These are phyloP conservation scores for Heterobasidion annosum DNA, from an alignment of 1,284 basidiomycete genomes.

Conservation along the genomic window DNA sequence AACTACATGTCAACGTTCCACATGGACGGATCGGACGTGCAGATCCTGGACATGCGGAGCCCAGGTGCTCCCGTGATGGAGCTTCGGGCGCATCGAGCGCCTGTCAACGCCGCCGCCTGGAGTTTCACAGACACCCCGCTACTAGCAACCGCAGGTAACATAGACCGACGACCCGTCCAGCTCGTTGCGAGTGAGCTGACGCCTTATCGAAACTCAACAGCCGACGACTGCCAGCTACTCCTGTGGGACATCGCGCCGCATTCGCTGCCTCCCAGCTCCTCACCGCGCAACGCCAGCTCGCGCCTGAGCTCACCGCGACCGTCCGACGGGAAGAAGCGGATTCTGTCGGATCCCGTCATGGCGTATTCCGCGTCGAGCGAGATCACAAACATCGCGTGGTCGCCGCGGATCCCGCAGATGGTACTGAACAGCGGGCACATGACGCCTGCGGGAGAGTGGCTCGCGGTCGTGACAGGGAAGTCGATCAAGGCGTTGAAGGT, in stretches of 20 bases:
- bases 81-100: constrained; percentile 68
- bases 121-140: constrained; percentile 74
- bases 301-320: constrained; percentile 66
- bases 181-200: background rate
- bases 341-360: constrained; percentile 69
- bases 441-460: constrained; percentile 77
- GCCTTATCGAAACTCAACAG: constrained; percentile 28
- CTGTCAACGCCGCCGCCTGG: constrained; percentile 85
- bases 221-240: constrained; percentile 86
- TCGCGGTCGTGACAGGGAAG: constrained; percentile 83
- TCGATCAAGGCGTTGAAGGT: constrained; percentile 78
- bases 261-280: constrained; percentile 45
- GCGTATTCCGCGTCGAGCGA: constrained; percentile 76
- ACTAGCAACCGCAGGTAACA: constrained; percentile 74
- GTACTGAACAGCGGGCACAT: constrained; percentile 64
- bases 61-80: constrained; percentile 92
- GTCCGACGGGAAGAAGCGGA: constrained; percentile 62
- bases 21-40: constrained; percentile 79
- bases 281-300: constrained; percentile 53
- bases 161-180: constrained; percentile 2
- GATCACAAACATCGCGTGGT: constrained; percentile 86
- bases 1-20: constrained; percentile 94
- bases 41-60: constrained; percentile 90
- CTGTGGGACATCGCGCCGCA: constrained; percentile 78
- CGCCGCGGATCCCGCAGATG: constrained; percentile 67